These are phyloP conservation scores for Plasmodium gallinaceum DNA, from an alignment of 169 alveolate genomes.

Conservation along the genomic window DNA sequence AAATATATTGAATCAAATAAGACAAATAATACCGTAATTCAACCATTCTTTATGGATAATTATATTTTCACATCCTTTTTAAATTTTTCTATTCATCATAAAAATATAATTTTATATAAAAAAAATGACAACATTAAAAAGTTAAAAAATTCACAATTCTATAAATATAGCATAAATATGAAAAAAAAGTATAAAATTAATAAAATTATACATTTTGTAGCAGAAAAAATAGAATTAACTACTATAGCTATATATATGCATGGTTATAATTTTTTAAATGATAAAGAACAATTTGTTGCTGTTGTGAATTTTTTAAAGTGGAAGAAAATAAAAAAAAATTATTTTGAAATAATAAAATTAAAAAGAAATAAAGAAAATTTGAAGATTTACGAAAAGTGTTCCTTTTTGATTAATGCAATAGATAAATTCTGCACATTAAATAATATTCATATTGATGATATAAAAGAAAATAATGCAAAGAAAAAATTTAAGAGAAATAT, in stretches of 20 bases:
- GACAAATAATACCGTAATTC: conserved; percentile 26
- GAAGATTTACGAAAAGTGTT: conserved; percentile 13
- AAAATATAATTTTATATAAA: neutral
- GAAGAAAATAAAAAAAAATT: conserved; percentile 43
- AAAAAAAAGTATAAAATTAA: conserved; percentile 19
- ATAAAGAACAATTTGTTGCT: conserved; percentile 21
- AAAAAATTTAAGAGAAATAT: neutral
- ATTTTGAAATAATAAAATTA: conserved; percentile 39
- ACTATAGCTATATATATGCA: conserved; percentile 34
- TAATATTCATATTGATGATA: conserved; percentile 33
- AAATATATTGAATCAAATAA: conserved; percentile 53
- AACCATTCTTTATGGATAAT: conserved; percentile 42
- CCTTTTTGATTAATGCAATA: conserved; percentile 39
- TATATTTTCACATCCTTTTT: conserved; percentile 41
- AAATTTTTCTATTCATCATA: conserved; percentile 43
- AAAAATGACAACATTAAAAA: neutral
- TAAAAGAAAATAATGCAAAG: neutral
- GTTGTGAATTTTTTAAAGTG: conserved; percentile 45
- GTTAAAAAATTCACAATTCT: neutral
- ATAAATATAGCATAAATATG: conserved; percentile 22
- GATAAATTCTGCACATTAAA: conserved; percentile 34
- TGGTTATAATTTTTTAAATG: conserved; percentile 26
- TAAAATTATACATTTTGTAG: conserved; percentile 16
- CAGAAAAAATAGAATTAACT: conserved; percentile 20
- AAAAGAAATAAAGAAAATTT: conserved; percentile 32